Conservation (phyloP, 78 protist genomes). For the Cavenderia fasciculata region DNA sequence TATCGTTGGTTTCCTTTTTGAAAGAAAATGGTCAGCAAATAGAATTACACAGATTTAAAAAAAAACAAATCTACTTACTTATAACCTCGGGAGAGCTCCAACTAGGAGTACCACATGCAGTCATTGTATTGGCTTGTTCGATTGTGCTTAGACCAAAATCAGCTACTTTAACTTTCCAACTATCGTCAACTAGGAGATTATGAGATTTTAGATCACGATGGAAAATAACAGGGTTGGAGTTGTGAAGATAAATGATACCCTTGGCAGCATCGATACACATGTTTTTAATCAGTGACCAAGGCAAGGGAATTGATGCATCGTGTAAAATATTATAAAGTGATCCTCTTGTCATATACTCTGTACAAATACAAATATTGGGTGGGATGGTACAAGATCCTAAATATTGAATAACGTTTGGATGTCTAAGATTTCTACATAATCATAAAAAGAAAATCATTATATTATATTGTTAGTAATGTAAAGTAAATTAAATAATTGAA, state of each 20-base stretch:
- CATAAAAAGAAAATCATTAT: neutral
- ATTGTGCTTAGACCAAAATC: constrained; percentile 82
- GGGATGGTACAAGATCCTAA: constrained; percentile 75
- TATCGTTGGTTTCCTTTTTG: constrained; percentile 74
- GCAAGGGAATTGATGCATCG: neutral
- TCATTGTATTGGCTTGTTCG: constrained; percentile 73
- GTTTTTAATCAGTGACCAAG: constrained; percentile 8
- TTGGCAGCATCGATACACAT: constrained; percentile 69
- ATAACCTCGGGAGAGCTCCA: constrained; percentile 82
- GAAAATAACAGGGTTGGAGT: constrained; percentile 73
- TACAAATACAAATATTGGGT: constrained; percentile 83
- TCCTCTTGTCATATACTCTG: constrained; percentile 83
- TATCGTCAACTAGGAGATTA: constrained; percentile 82
- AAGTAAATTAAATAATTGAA: neutral
- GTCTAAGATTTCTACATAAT: constrained; percentile 45
- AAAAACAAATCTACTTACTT: too few species aligned
- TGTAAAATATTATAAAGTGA: constrained; percentile 66
- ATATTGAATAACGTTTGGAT: constrained; percentile 84
- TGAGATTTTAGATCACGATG: constrained; percentile 85
- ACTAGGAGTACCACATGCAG: constrained; percentile 87
- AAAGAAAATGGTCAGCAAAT: too few species aligned
- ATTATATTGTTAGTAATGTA: neutral
- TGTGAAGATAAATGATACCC: constrained; percentile 80
- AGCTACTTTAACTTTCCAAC: constrained; percentile 82
- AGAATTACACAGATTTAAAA: too few species aligned